Conservation (phyloP, 768 basidiomycete species). For the Leccinellum albellum region DNA sequence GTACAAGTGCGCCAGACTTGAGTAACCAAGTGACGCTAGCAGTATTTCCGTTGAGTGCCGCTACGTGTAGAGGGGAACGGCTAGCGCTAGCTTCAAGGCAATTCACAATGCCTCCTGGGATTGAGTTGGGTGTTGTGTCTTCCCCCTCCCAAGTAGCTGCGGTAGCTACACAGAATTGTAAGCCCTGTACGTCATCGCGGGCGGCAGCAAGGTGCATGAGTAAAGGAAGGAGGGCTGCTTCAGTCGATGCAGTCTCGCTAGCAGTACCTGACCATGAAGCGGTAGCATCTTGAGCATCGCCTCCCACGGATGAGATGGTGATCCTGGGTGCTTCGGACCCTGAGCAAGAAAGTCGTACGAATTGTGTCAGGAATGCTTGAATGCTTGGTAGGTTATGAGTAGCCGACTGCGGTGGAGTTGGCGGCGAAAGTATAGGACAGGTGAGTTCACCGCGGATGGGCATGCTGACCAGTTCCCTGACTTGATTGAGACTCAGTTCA, state of each 20-base stretch:
- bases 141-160: conserved; percentile 24
- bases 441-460: conserved; percentile 91
- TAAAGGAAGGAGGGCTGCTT: conserved; percentile 70
- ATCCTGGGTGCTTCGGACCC: conserved; percentile 38
- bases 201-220: conserved; percentile 78
- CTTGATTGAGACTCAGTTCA: conserved; percentile 61
- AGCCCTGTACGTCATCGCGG: conserved; percentile 58
- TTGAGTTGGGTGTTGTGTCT: conserved; percentile 18
- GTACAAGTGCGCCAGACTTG: conserved; percentile 74
- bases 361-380: conserved; percentile 61
- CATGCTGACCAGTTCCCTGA: conserved; percentile 69
- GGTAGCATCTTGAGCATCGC: conserved; percentile 39
- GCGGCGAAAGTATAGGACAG: conserved; percentile 40
- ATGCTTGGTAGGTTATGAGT: conserved; percentile 56
- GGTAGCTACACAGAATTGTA: conserved; percentile 55
- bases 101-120: conserved; percentile 71
- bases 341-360: conserved; percentile 59
- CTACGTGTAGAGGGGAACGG: conserved; percentile 74
- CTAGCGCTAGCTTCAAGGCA: conserved; percentile 67
- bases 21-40: conserved; percentile 48
- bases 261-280: conserved; percentile 80
- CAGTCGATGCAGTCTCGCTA: conserved; percentile 66
- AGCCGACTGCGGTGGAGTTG: conserved; percentile 36
- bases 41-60: conserved; percentile 63
- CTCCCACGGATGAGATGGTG: conserved; percentile 31